Conservation (phyloP, 169 alveolate genomes). For the Plasmodium billcollinsi region DNA sequence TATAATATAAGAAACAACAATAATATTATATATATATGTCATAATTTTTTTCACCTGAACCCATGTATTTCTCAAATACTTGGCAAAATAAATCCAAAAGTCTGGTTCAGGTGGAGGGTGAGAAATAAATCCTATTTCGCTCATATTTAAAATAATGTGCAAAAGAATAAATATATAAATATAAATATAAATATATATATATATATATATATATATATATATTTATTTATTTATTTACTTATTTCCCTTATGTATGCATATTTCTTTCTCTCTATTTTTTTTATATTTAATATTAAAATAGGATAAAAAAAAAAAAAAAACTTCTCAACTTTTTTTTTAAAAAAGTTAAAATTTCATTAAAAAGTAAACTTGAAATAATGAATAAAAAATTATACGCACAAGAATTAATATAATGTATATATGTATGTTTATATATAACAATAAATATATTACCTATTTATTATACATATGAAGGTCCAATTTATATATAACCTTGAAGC, state of each 20-base stretch:
- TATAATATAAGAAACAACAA: not conserved
- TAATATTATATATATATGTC: not conserved
- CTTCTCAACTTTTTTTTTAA: no score
- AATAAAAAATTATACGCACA: no score
- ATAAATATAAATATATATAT: not conserved
- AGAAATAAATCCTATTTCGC: slow-evolving; percentile 25
- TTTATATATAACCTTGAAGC: no score
- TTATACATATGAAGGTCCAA: no score
- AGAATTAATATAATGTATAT: no score
- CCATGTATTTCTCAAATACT: slow-evolving; percentile 49
- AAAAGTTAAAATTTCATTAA: no score
- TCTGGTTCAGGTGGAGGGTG: slow-evolving; percentile 74
- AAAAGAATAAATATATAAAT: not conserved
- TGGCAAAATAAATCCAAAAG: slow-evolving; percentile 74
- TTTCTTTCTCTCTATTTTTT: not conserved
- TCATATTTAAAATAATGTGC: not conserved
- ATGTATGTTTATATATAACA: no score
- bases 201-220: no score
- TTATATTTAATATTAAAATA: not conserved
- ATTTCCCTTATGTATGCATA: not conserved
- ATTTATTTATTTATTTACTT: no score
- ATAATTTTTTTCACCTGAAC: slow-evolving; percentile 34
- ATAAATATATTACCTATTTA: no score
- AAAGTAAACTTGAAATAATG: no score
- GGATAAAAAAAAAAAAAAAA: not conserved